Evolutionary conservation across 306 rosid species (phyloP).

Genomic region (Castanea mollissima): DNA sequence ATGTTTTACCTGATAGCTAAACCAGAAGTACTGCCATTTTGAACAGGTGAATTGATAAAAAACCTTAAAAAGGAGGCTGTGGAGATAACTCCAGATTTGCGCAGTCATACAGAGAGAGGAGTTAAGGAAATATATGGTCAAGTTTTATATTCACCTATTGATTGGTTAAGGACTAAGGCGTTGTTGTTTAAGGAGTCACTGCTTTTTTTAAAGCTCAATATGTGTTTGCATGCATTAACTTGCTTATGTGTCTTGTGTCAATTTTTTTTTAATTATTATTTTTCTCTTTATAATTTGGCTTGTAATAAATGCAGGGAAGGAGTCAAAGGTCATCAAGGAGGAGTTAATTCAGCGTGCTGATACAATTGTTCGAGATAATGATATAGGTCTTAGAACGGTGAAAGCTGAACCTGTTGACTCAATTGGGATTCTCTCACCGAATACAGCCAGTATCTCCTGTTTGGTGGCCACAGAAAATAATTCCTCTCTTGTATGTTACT

Average conservation of each 20-base stretch:
- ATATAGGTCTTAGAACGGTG: neutral
- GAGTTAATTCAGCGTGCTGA: conserved; percentile 17
- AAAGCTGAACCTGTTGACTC: conserved; percentile 17
- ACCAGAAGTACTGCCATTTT: conserved; percentile 7
- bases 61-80: conserved; percentile 26
- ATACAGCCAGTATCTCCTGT: conserved; percentile 27
- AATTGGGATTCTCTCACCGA: conserved; percentile 13
- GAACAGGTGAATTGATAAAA: conserved; percentile 34
- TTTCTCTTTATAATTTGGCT: neutral
- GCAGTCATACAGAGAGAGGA: conserved; percentile 19
- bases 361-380: conserved; percentile 6
- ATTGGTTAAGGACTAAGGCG: neutral
- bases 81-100: conserved; percentile 21
- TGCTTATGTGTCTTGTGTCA: neutral
- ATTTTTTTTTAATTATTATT: neutral
- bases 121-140: conserved; percentile 25
- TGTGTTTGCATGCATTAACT: neutral
- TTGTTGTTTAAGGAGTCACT: neutral
- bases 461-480: conserved; percentile 28
- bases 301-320: conserved; percentile 34
- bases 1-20: neutral
- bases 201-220: neutral
- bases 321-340: conserved; percentile 12
- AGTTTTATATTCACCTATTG: neutral
- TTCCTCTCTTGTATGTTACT: conserved; percentile 39